Evolutionary conservation across 345 rosid species (phyloP), one percentile per base, ranked within the genome.

Genomic region (Aurinia saxatilis): DNA sequence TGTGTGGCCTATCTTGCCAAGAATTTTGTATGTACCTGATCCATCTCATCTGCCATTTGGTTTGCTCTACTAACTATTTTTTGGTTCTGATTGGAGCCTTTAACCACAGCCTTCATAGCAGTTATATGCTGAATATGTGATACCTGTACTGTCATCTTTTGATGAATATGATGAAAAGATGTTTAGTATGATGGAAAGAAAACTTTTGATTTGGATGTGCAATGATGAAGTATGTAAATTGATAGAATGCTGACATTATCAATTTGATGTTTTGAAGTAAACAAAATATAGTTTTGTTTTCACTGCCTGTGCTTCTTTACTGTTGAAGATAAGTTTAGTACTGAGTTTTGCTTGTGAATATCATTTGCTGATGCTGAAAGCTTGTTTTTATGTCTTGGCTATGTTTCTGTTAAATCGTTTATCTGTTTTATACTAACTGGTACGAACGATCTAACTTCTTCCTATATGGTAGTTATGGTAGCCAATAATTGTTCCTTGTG

Each of bases 1-100:
- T 85, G 88, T 79, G 77, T 52, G 16, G 66, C 79, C 55, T 84
- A 78, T 76, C 88, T 85, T 44, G 93, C 93, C 50, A 86, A 76
- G 70, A 79, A 86, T 65, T 81, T 88, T 47, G 96, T 89, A 81
- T 45, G 93, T 82, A 53, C 52, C 70, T 56, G 39, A 47, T 73
- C 52, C 70, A 57, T 71, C 62, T 51, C 70, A 49, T 71, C 62
- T 51, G 17, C 9, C 64, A 36, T 52, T 66, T 68, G 54, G 45
- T 66, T 7, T 41, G 21, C 45, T 36, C 48, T 57, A 49, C 11
- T 37, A n/a, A 13, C 41, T 33, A 51, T 17, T 9, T 15, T 35
- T 34, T 12, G 17, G 40, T 16, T 33, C 15, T 51, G 7, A 3
- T 29, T 34, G 46, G 6, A 14, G 21, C 36, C 58, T 63, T n/a